Evolutionary conservation across 106 monocot species (phyloP).

Genomic region (Narthecium ossifragum): DNA sequence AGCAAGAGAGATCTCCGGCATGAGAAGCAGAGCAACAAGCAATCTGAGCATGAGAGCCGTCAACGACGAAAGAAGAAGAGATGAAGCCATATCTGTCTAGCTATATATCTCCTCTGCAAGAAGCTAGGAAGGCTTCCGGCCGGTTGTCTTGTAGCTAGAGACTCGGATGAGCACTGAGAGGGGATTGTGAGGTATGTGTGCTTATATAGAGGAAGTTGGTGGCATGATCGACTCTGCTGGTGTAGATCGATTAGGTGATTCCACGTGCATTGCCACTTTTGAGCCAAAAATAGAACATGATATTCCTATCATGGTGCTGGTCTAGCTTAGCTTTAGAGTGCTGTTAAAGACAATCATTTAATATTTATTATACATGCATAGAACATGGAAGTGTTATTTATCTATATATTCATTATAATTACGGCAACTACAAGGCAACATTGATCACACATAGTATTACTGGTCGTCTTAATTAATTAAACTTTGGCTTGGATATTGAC

Average conservation of each 20-base stretch:
- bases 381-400: no score
- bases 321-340: conserved; percentile 5
- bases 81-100: not conserved
- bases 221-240: not conserved
- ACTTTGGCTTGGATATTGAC: no score
- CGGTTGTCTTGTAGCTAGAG: no score
- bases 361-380: not conserved
- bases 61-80: not conserved
- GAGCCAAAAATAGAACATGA: no score
- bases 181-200: not conserved
- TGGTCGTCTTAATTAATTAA: no score
- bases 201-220: not conserved
- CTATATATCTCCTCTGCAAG: not conserved
- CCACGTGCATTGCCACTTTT: no score
- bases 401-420: no score
- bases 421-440: no score
- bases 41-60: not conserved
- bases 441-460: no score
- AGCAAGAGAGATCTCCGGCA: not conserved
- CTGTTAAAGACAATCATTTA: not conserved
- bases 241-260: no score
- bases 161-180: not conserved
- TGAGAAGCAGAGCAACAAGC: not conserved
- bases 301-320: not conserved
- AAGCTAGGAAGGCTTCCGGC: no score